phyloP scores from a whole-genome alignment of 2,329 filamentous ascomycete genomes.

The Fusarium goolgardi region DNA sequence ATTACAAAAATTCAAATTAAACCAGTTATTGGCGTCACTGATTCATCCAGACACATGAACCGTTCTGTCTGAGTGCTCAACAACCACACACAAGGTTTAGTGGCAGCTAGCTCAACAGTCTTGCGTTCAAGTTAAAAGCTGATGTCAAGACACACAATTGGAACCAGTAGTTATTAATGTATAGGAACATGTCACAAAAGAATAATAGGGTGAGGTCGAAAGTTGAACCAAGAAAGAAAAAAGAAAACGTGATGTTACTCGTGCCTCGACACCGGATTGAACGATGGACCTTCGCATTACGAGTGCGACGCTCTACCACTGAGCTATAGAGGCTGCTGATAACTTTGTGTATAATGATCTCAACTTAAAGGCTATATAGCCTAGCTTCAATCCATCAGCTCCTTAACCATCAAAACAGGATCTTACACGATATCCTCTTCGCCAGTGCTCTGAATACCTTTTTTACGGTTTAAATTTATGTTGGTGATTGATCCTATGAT shows the following conservation, averaged over 20 bases:
- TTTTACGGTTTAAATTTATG: not conserved
- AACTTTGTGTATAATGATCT: not conserved
- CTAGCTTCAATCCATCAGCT: no score
- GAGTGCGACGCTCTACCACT: constrained; percentile 1
- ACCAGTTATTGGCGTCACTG: not conserved
- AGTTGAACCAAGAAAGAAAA: not conserved
- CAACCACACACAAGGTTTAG: not conserved
- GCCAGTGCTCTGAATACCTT: not conserved
- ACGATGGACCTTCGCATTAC: constrained; percentile 1
- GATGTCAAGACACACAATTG: not conserved
- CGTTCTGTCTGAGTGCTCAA: not conserved
- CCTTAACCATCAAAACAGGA: no score
- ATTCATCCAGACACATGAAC: not conserved
- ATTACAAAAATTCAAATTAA: not conserved
- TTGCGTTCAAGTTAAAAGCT: not conserved
- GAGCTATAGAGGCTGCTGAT: not conserved
- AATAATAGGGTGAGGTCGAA: not conserved
- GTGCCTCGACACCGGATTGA: constrained; percentile 1
- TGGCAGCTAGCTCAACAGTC: not conserved
- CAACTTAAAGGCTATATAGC: accelerated
- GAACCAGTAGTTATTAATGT: not conserved
- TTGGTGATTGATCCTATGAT: not conserved
- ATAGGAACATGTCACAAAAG: not conserved
- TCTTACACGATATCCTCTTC: not conserved
- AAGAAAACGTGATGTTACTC: not conserved